Evolutionary conservation across 163 green algal species (phyloP).

Genomic region (Chloromonas sp.): DNA sequence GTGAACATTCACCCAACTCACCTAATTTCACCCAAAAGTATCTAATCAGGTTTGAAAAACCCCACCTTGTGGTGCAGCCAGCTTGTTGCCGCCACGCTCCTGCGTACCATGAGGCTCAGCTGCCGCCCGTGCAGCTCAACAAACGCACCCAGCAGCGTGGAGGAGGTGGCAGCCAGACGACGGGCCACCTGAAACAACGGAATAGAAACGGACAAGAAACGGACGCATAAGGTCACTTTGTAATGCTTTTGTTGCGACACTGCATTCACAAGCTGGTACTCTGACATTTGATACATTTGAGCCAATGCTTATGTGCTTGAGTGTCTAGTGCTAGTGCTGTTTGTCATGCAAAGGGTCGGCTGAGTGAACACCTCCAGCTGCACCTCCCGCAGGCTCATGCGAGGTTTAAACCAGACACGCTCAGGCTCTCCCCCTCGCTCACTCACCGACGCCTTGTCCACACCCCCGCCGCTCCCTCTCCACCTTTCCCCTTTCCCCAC

Average conservation of each 20-base stretch:
- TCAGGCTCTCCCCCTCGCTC: too few relatives aligned
- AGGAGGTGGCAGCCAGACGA: slow-evolving; percentile 19
- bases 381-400: too few relatives aligned
- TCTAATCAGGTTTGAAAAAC: background rate
- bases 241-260: too few relatives aligned
- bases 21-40: background rate
- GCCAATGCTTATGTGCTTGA: too few relatives aligned
- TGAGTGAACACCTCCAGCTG: background rate
- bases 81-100: slow-evolving; percentile 28
- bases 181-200: slow-evolving; percentile 17
- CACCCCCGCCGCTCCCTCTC: too few relatives aligned
- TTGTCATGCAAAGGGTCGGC: background rate
- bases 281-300: too few relatives aligned
- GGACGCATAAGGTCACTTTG: background rate
- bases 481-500: too few relatives aligned
- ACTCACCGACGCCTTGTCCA: too few relatives aligned
- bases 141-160: slow-evolving; percentile 37
- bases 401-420: too few relatives aligned
- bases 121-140: slow-evolving; percentile 44
- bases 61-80: slow-evolving; percentile 36
- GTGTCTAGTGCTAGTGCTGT: background rate
- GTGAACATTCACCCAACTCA: background rate
- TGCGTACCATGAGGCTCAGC: slow-evolving; percentile 38
- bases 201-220: background rate
- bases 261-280: too few relatives aligned